Evolutionary conservation across 768 basidiomycete genomes (phyloP).

Genomic region (Tylopilus felleus): DNA sequence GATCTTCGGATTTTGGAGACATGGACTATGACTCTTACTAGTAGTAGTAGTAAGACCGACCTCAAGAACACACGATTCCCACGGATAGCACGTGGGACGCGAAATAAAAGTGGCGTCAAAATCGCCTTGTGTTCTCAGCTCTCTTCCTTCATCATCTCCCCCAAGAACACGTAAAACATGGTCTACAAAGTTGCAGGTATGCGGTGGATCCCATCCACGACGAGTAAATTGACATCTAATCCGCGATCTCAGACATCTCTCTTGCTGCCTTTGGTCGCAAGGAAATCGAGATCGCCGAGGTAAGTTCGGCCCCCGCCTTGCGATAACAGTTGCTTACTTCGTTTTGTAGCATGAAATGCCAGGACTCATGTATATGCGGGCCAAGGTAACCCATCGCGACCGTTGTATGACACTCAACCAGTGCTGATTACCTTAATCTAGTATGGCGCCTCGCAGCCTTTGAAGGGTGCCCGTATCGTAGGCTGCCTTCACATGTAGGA

Average conservation of each 20-base stretch:
- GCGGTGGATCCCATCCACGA: conserved; percentile 1
- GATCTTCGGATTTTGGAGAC: neutral
- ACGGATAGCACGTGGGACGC: conserved; percentile 29
- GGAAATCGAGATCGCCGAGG: conserved; percentile 99
- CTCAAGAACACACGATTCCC: conserved; percentile 23
- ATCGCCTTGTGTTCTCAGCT: conserved; percentile 15
- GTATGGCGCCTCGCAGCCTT: conserved; percentile 78
- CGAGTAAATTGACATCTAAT: neutral
- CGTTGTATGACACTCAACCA: conserved; percentile 2
- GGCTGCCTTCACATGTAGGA: conserved; percentile 96
- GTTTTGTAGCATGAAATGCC: conserved; percentile 83
- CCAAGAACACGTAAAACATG: conserved; percentile 42
- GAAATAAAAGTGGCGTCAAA: conserved; percentile 30
- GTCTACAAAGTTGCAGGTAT: conserved; percentile 89
- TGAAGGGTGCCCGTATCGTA: conserved; percentile 93
- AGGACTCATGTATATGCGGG: conserved; percentile 89
- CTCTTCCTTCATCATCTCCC: conserved; percentile 25
- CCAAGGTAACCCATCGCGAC: conserved; percentile 55
- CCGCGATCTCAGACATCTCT: conserved; percentile 64
- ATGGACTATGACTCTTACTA: too few species aligned
- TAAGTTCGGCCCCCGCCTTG: conserved; percentile 34
- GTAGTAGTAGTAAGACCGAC: too few species aligned
- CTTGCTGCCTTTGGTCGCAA: conserved; percentile 99
- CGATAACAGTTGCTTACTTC: conserved; percentile 11
- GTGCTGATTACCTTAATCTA: conserved; percentile 31